Conservation (phyloP, 208 protist species). For the Naegleria fowleri region DNA sequence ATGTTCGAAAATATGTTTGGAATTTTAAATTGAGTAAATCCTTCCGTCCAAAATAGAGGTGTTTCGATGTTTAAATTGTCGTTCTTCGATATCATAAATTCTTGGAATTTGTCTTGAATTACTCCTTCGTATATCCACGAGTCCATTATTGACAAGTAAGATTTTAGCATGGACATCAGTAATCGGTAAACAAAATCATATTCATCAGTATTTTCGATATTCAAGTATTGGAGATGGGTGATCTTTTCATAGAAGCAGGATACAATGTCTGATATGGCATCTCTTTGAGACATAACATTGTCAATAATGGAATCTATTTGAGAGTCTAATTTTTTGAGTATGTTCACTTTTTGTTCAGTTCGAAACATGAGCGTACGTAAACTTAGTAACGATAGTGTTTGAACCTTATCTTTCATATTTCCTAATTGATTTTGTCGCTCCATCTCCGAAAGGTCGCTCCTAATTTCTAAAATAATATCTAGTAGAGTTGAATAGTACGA, state of each 20-base stretch:
- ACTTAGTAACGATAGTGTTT: neutral
- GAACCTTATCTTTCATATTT: neutral
- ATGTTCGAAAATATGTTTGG: neutral
- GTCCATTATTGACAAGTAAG: neutral
- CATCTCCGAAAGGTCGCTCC: neutral
- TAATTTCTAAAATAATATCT: neutral
- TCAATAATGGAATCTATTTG: neutral
- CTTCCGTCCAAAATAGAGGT: neutral
- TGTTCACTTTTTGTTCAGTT: neutral
- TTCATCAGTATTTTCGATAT: neutral
- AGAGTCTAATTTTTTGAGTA: neutral
- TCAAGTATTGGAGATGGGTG: neutral
- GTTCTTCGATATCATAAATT: neutral
- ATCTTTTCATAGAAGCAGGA: neutral
- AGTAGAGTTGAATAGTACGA: neutral
- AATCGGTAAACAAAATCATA: neutral
- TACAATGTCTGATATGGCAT: neutral
- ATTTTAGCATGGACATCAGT: neutral
- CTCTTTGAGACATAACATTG: neutral
- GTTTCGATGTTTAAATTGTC: neutral
- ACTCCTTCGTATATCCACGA: neutral
- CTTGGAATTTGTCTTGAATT: neutral
- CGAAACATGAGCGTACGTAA: neutral
- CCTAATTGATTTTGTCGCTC: neutral
- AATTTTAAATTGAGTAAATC: neutral